Base-by-base conservation (phyloP, 768 basidiomycete species). In the Pulveroboletus sp. region DNA sequence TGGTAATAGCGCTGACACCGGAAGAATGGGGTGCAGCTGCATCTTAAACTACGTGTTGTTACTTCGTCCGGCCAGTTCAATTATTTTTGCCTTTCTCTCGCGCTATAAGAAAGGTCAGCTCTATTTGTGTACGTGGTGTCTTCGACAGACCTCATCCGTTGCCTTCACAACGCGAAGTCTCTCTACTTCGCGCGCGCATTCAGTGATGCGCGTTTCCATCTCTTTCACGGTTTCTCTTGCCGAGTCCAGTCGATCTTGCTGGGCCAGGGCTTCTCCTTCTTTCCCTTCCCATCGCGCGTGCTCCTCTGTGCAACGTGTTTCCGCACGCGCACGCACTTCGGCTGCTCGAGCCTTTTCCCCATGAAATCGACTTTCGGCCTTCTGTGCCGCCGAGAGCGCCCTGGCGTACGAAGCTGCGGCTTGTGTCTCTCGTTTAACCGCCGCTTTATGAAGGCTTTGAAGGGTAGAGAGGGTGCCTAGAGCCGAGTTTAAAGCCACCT, bases 121-220 rank as follows among this genome's bases (percentile, higher is more conserved):
- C n/a, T 21, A 13, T 31, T 35, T 14, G 21, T 6, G 18, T 45
- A 42, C 14, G n/a, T 39, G 15, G 32, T 24, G 8, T 38, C 66
- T 59, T 28, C 13, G 21, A 49, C 66, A 10, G 35, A 69, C 66
- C 71, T 89, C 88, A 56, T 90, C 88, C 8, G 81, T 81, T 32
- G 78, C 79, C 61, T 84, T 83, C 57, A 81, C 75, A 17, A 73
- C 71, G 28, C 86, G 71, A 45, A 90, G 63, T 54, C 76, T 75
- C 56, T 90, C 86, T 2, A 92, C 76, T 59, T 90, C 86, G 47
- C 78, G 75, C n/a, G 77, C 76, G 73, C 89, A 90, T 47, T 82
- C 82, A 44, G 81, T 76, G 46, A 90, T 70, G 57, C 76, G 77
- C 44, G 79, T 73, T 1, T 84, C 86, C 21, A 79, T 75, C 45